Evolutionary conservation across 805 yeast genomes (phyloP), one percentile per base, ranked within the genome.

Genomic region (Spathaspora hagerdaliae): DNA sequence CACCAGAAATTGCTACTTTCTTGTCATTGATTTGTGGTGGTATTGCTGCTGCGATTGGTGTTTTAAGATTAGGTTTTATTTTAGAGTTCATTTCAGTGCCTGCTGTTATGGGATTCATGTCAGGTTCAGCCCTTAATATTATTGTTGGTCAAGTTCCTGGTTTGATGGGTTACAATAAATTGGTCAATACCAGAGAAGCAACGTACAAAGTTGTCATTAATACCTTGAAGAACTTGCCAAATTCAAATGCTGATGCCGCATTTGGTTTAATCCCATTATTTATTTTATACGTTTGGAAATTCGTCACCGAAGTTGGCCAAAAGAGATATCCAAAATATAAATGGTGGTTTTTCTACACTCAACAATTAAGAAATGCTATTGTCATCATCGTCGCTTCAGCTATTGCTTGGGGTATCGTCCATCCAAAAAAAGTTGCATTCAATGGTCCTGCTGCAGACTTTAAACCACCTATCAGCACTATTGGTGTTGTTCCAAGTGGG

Each of bases 61-160:
- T 91, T 7, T 66, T 89, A 51, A 77, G 97, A 57, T 71, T 91
- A 24, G 97, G 97, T 0, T 91, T 91, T 68, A 73, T 91, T 43
- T 81, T 91, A 38, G 97, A 91, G 64, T 81, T 86, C 60, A 89
- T 91, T 57, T 88, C 97, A 2, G 74, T 84, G 58, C 96, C 96
- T 39, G 95, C 96, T 1, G 96, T 91, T 36, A 75, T 89, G 67
- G 97, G 97, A 0, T 91, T 90, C 71, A 91, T 91, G 92, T 78
- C 92, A 31, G 97, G 97, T 43, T 90, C 97, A 5, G 96, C 97
- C 2, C 77, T 91, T 57, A 83, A 75, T 57, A 91, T 91, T 59
- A 73, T 85, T 32, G 65, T 74, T 49, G 97, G 97, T 24, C 97
- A 91, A 69, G 82, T 91, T 6, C 96, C 97, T 5, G 85, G 74